Conservation (phyloP, 2,329 filamentous ascomycete species). For the Didymella pinodella region DNA sequence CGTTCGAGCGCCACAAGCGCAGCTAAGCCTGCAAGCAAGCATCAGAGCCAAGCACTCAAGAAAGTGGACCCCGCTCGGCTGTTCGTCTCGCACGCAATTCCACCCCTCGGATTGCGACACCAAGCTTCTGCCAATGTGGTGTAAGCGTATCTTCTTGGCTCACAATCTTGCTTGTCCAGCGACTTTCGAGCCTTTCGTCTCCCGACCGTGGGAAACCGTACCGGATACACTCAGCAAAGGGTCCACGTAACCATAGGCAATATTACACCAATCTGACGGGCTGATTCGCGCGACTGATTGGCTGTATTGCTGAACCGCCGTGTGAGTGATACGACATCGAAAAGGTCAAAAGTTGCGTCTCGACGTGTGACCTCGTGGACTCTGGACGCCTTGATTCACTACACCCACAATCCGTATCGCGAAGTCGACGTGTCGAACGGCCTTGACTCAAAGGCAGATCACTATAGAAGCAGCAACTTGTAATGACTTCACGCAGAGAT, state of each 20-base stretch:
- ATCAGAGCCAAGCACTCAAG: constrained; percentile 13
- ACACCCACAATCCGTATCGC: neutral
- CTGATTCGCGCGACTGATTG: constrained; percentile 1
- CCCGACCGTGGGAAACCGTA: neutral
- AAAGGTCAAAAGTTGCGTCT: neutral
- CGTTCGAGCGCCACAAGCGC: constrained; percentile 20
- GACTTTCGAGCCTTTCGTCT: constrained; percentile 10
- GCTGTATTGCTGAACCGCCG: constrained; percentile 11
- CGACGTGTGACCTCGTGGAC: neutral
- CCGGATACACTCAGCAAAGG: constrained; percentile 3
- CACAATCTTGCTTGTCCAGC: constrained; percentile 16
- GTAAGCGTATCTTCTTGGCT: constrained; percentile 11
- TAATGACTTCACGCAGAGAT: neutral
- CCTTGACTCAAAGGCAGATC: neutral
- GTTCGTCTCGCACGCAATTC: constrained; percentile 13
- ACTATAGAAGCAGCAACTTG: neutral
- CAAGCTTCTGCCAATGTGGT: constrained; percentile 29
- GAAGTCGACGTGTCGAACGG: neutral
- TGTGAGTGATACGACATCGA: neutral
- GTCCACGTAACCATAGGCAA: neutral
- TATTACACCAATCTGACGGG: constrained; percentile 14
- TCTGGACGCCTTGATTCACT: neutral
- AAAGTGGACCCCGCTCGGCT: constrained; percentile 15
- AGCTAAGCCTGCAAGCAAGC: constrained; percentile 19
- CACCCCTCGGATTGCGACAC: constrained; percentile 20